Evolutionary conservation across 371 early-diverging fungal genomes (phyloP).

Genomic region (Batkoa obscura): DNA sequence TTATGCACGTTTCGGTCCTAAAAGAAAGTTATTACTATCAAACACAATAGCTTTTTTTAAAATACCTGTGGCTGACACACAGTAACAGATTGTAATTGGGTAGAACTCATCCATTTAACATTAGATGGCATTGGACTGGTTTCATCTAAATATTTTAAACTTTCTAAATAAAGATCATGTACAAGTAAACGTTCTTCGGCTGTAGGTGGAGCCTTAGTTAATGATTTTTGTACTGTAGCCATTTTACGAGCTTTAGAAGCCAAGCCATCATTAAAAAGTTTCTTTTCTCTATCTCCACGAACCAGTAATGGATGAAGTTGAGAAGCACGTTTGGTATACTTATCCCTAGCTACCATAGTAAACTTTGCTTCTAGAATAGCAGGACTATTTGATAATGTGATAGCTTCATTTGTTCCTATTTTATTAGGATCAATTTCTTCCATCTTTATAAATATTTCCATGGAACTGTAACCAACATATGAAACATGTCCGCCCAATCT

Average conservation of each 20-base stretch:
- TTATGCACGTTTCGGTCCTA: constrained; percentile 84
- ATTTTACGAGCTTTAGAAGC: constrained; percentile 11
- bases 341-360: constrained; percentile 81
- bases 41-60: constrained; percentile 19
- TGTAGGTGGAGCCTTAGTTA: constrained; percentile 56
- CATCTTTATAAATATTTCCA: constrained; percentile 64
- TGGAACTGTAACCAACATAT: constrained; percentile 71
- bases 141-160: constrained; percentile 19
- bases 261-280: constrained; percentile 50
- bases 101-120: constrained; percentile 63
- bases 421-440: constrained; percentile 15
- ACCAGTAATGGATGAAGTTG: constrained; percentile 53
- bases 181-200: constrained; percentile 60
- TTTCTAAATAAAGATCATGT: constrained; percentile 59
- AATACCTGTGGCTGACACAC: constrained; percentile 48
- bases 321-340: constrained; percentile 42
- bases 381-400: constrained; percentile 11
- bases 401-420: constrained; percentile 5
- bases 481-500: constrained; percentile 59
- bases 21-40: constrained; percentile 43
- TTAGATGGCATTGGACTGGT: constrained; percentile 19
- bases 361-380: constrained; percentile 60
- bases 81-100: constrained; percentile 43
- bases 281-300: constrained; percentile 48
- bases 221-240: not conserved